Evolutionary conservation across 2,329 filamentous ascomycete genomes (phyloP).

Genomic region (Lachnellula suecica): DNA sequence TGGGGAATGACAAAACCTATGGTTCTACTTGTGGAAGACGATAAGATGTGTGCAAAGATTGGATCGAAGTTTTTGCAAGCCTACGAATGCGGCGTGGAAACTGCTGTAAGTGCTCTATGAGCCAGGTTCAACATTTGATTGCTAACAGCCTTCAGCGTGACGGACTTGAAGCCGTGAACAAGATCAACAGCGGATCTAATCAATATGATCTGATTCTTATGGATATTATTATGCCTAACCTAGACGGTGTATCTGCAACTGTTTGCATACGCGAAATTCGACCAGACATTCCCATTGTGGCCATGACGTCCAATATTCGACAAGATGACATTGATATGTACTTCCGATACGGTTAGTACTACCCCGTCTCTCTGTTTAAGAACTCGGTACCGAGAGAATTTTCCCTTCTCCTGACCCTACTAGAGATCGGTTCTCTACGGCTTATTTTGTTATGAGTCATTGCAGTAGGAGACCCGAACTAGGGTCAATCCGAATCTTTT

Average conservation of each 20-base stretch:
- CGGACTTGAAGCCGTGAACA: slow-evolving; percentile 87
- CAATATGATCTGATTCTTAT: slow-evolving; percentile 73
- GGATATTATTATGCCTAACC: slow-evolving; percentile 96
- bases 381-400: too few species aligned
- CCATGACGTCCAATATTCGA: slow-evolving; percentile 98
- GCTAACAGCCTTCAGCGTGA: slow-evolving; percentile 58
- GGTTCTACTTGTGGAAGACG: slow-evolving; percentile 88
- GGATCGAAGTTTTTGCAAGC: slow-evolving; percentile 66
- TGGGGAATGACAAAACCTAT: slow-evolving; percentile 68
- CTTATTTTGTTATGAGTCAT: too few species aligned
- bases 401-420: too few species aligned
- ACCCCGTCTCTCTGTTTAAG: too few species aligned
- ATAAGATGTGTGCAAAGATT: slow-evolving; percentile 65
- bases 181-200: slow-evolving; percentile 57
- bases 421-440: too few species aligned
- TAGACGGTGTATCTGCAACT: slow-evolving; percentile 93
- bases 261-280: slow-evolving; percentile 89
- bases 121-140: too few species aligned
- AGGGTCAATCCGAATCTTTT: too few species aligned
- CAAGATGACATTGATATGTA: slow-evolving; percentile 97
- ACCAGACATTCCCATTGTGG: slow-evolving; percentile 81
- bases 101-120: slow-evolving; percentile 61
- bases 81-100: slow-evolving; percentile 66
- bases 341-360: slow-evolving; percentile 82
- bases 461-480: too few species aligned